Evolutionary conservation across 2,329 filamentous ascomycete species (phyloP).

Genomic region (Monosporascus sp.): DNA sequence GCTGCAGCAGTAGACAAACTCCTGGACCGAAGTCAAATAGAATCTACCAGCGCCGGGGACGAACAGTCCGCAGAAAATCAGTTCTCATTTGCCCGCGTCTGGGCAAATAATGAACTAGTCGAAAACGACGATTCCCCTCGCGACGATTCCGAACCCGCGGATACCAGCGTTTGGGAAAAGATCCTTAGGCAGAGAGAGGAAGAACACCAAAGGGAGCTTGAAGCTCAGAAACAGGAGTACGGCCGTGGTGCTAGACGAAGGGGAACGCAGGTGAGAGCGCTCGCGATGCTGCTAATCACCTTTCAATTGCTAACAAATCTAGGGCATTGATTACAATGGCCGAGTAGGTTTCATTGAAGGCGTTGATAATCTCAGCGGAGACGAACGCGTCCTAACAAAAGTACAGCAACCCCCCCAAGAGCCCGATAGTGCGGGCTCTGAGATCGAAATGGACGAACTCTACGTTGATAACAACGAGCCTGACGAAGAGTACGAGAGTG

Average conservation of each 20-base stretch:
- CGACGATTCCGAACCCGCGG: conserved; percentile 49
- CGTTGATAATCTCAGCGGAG: conserved; percentile 15
- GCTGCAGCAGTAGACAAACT: conserved; percentile 77
- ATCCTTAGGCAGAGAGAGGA: conserved; percentile 81
- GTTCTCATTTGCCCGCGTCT: conserved; percentile 86
- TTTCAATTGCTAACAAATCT: conserved; percentile 7
- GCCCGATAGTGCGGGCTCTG: conserved; percentile 19
- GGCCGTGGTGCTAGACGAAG: conserved; percentile 79
- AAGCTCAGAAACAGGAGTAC: conserved; percentile 64
- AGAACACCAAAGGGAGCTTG: conserved; percentile 67
- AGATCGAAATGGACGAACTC: conserved; percentile 21
- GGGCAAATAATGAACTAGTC: conserved; percentile 77
- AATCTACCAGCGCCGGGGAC: conserved; percentile 61
- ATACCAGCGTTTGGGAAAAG: conserved; percentile 77
- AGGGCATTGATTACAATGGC: conserved; percentile 40
- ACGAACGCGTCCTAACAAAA: conserved; percentile 6
- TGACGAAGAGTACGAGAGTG: conserved; percentile 14
- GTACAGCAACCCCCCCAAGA: conserved; percentile 14
- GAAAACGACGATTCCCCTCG: conserved; percentile 54
- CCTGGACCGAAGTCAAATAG: conserved; percentile 78
- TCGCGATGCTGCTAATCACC: conserved; percentile 16
- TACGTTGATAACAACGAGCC: conserved; percentile 21
- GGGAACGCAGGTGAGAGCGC: conserved; percentile 33
- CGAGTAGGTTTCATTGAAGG: conserved; percentile 27
- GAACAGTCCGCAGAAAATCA: conserved; percentile 67